Evolutionary conservation across 1,139 yeast species (phyloP), one percentile per base, ranked within the genome.

Genomic region (Hemisphaericaspora xylofermentans): DNA sequence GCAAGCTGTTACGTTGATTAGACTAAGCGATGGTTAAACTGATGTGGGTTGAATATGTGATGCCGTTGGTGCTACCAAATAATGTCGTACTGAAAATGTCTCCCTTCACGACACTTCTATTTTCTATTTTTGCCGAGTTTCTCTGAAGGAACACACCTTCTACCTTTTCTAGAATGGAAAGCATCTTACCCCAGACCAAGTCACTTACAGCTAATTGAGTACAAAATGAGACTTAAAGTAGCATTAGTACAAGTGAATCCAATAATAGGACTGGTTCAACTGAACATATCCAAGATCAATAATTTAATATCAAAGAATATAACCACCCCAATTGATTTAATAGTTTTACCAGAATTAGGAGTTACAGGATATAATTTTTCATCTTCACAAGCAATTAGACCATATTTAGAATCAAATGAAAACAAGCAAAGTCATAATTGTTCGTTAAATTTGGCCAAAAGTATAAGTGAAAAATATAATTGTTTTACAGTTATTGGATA

Each of bases 401-500:
- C 93, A 2, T 82, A 63, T 51, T 61, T 85, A 19, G 91, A 84
- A 46, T 57, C 63, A 42, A 10, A 52, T 43, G 55, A 66, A 0
- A 53, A 33, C 44, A 16, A 29, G 17, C 21, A 29, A 17, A 22
- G 17, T 4, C 31, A 32, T 40, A 80, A 82, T 1, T 69, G 71
- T 1, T 68, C 85, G 1, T 68, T 76, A 17, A 57, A 65, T 10
- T 76, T 89, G 65, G 96, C 89, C 0, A 60, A 62, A 31, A 66
- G 68, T 19, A 66, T 82, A 2, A 79, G 93, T 10, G 47, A 53
- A 27, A 61, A 59, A 40, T 73, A 72, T 47, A 56, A 68, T 1
- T 87, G 96, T 57, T 81, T 81, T 54, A 85, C 95, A 0, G 69
- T 89, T 8, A 68, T 88, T 7, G 97, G 97, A 16, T 88, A 86